These are phyloP conservation scores for Cyberlindnera nakhonratchasimensis DNA, from an alignment of 805 yeast genomes.

Conservation along the genomic window DNA sequence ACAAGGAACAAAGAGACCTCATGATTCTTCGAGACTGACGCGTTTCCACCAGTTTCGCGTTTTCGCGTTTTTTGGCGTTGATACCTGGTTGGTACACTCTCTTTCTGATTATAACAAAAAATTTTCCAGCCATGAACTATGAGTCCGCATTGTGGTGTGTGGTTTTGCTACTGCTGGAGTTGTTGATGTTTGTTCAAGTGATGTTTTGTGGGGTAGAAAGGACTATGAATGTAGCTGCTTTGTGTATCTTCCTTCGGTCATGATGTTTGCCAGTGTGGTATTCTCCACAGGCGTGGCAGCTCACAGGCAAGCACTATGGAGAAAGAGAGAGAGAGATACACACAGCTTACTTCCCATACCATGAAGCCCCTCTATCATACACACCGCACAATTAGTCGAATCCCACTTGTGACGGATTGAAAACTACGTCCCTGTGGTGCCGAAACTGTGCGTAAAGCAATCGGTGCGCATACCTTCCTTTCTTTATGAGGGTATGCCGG, in stretches of 20 bases:
- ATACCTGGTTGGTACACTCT: neutral
- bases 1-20: no score
- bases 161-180: neutral
- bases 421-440: conserved; percentile 38
- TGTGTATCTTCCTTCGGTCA: no score
- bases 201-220: no score
- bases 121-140: no score
- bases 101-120: neutral
- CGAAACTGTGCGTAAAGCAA: conserved; percentile 41
- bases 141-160: no score
- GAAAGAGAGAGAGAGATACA: no score
- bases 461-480: conserved; percentile 3
- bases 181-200: no score
- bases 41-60: conserved; percentile 1
- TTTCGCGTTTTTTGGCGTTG: conserved; percentile 1
- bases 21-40: neutral
- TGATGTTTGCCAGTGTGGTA: neutral
- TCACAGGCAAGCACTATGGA: neutral
- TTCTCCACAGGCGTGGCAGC: conserved; percentile 2
- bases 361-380: no score
- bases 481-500: conserved; percentile 13
- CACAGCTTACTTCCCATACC: no score
- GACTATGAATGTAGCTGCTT: no score
- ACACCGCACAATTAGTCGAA: conserved; percentile 42
- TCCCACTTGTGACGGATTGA: conserved; percentile 34